phyloP scores from a whole-genome alignment of 2,329 filamentous ascomycete species.

The Calonectria hongkongensis region DNA sequence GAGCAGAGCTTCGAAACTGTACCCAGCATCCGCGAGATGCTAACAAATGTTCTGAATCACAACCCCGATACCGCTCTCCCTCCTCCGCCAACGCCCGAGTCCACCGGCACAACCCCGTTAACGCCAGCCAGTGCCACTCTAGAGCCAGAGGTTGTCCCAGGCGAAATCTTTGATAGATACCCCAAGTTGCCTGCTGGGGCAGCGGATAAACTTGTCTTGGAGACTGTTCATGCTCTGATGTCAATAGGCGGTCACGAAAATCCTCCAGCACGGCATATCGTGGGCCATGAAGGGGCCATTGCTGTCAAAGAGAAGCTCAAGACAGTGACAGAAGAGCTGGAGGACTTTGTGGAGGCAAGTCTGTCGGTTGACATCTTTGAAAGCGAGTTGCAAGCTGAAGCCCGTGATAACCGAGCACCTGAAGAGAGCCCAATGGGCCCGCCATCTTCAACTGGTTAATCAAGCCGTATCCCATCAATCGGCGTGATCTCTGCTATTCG shows the following conservation, averaged over 20 bases:
- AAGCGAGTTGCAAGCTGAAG: slow-evolving; percentile 72
- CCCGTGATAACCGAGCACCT: slow-evolving; percentile 62
- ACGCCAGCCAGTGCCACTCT: slow-evolving; percentile 58
- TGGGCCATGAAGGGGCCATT: slow-evolving; percentile 89
- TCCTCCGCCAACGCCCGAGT: slow-evolving; percentile 50
- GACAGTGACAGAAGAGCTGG: slow-evolving; percentile 95
- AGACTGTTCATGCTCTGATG: slow-evolving; percentile 92
- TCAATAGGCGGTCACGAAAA: slow-evolving; percentile 98
- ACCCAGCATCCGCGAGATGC: slow-evolving; percentile 88
- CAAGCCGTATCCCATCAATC: not conserved
- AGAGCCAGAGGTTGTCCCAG: slow-evolving; percentile 59
- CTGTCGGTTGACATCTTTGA: slow-evolving; percentile 86
- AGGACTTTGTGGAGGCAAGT: slow-evolving; percentile 96
- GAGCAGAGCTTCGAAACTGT: slow-evolving; percentile 71
- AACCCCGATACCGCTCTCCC: slow-evolving; percentile 79
- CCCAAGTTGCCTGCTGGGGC: slow-evolving; percentile 81
- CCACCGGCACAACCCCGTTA: slow-evolving; percentile 53
- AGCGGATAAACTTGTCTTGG: slow-evolving; percentile 84
- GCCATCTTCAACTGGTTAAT: slow-evolving; percentile 47
- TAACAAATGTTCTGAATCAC: slow-evolving; percentile 85
- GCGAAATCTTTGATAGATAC: slow-evolving; percentile 79
- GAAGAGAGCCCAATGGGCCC: slow-evolving; percentile 53
- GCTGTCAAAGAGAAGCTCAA: slow-evolving; percentile 97
- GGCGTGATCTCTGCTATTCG: not conserved
- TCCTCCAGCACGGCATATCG: slow-evolving; percentile 94